A percentile compares a stretch with the other conserved stretches of the same genome.
Conservation (phyloP, 2,329 filamentous ascomycete species). For the Thielaviopsis musarum region DNA sequence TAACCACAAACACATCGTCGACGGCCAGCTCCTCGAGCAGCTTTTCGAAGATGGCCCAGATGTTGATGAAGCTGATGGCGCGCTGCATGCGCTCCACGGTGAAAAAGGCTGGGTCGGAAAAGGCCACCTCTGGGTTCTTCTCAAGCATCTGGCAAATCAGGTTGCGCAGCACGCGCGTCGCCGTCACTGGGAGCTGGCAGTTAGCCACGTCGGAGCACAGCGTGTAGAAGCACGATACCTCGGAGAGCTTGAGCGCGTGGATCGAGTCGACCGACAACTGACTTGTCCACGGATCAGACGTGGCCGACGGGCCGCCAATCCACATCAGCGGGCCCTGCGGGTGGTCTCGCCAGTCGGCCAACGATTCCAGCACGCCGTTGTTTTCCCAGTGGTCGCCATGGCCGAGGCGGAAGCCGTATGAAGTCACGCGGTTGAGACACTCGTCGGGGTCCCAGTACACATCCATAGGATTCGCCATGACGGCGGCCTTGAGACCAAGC, state of each 20-base stretch:
- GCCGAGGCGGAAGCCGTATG: not conserved
- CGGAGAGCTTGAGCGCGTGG: constrained; percentile 2
- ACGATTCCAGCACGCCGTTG: constrained; percentile 8
- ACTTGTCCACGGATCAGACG: constrained; percentile 6
- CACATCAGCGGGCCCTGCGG: constrained; percentile 5
- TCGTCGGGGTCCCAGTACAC: constrained; percentile 16
- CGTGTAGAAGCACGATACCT: constrained; percentile 7
- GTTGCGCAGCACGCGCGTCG: constrained; percentile 6
- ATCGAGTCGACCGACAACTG: constrained; percentile 10
- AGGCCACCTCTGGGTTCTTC: constrained; percentile 5
- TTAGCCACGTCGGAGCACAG: constrained; percentile 4
- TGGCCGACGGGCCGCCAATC: constrained; percentile 5
- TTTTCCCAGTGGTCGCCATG: constrained; percentile 8
- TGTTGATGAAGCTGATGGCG: not conserved
- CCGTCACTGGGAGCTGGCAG: constrained; percentile 3
- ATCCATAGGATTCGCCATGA: constrained; percentile 13
- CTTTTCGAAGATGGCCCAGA: constrained; percentile 10
- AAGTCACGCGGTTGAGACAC: constrained; percentile 1
- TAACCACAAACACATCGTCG: constrained; percentile 10
- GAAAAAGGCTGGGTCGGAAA: constrained; percentile 8
- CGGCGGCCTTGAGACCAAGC: constrained; percentile 1
- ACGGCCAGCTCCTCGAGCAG: constrained; percentile 3
- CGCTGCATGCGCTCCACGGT: constrained; percentile 2
- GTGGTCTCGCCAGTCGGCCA: constrained; percentile 5
- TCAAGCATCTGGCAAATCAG: constrained; percentile 9